phyloP scores from a whole-genome alignment of 139 green algal genomes.

The Marvania coccoides region DNA sequence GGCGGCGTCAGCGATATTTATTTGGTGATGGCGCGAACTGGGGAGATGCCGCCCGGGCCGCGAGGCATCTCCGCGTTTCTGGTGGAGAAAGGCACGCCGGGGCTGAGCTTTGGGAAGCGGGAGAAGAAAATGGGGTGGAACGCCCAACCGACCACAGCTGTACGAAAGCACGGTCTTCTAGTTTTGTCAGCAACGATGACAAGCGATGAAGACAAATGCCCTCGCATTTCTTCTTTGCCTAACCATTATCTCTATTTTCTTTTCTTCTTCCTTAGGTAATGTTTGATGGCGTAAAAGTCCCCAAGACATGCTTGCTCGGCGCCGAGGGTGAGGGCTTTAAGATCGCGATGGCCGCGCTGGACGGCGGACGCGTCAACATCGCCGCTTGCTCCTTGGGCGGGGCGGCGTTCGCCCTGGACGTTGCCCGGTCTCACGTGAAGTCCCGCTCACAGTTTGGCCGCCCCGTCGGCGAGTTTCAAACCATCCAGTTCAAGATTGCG shows the following conservation, averaged over 20 bases:
- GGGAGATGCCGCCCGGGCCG: slow-evolving; percentile 13
- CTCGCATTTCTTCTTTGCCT: no score
- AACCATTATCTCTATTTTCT: no score
- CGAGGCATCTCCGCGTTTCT: slow-evolving; percentile 61
- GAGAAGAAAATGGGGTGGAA: slow-evolving; percentile 82
- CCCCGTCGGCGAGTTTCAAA: slow-evolving; percentile 48
- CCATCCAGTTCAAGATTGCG: slow-evolving; percentile 68
- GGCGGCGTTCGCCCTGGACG: slow-evolving; percentile 59
- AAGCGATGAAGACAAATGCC: no score
- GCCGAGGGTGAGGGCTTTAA: slow-evolving; percentile 64
- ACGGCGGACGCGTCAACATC: slow-evolving; percentile 80
- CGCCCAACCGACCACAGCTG: slow-evolving; percentile 59
- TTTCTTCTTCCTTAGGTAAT: no score
- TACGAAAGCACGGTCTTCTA: no score
- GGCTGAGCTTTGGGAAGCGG: slow-evolving; percentile 64
- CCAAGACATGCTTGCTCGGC: slow-evolving; percentile 37
- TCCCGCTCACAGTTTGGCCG: slow-evolving; percentile 58
- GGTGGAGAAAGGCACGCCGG: slow-evolving; percentile 46
- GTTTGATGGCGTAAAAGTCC: slow-evolving; percentile 57
- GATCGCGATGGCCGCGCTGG: slow-evolving; percentile 70
- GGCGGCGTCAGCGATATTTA: slow-evolving; percentile 53
- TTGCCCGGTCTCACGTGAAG: slow-evolving; percentile 37
- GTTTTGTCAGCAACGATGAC: no score
- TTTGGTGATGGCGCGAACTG: slow-evolving; percentile 70
- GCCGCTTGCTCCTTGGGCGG: slow-evolving; percentile 71